Evolutionary conservation across 345 rosid species (phyloP).

Genomic region (Leavenworthia alabamica): DNA sequence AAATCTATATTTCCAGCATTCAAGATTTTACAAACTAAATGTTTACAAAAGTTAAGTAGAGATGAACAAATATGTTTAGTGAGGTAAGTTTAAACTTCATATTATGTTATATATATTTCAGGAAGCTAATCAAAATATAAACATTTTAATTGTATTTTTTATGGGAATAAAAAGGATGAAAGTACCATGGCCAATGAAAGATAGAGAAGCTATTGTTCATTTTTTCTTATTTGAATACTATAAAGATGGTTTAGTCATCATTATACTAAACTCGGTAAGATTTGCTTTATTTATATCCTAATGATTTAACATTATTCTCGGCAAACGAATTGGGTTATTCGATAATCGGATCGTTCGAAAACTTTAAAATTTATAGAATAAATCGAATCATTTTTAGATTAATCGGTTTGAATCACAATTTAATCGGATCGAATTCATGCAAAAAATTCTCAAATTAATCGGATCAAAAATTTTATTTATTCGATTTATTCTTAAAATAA

Average conservation of each 20-base stretch:
- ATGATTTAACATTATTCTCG: too few relatives aligned
- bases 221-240: constrained; percentile 61
- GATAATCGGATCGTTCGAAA: too few relatives aligned
- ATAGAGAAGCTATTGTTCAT: constrained; percentile 77
- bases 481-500: too few relatives aligned
- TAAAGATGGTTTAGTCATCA: constrained; percentile 60
- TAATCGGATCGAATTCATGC: too few relatives aligned
- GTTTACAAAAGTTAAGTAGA: constrained; percentile 52
- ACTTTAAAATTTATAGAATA: too few relatives aligned
- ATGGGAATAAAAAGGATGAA: constrained; percentile 86
- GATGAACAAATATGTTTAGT: constrained; percentile 72
- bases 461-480: too few relatives aligned
- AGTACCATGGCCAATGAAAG: constrained; percentile 80
- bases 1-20: constrained; percentile 60
- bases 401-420: too few relatives aligned
- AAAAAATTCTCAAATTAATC: too few relatives aligned
- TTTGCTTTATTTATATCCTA: not conserved
- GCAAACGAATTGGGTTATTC: too few relatives aligned
- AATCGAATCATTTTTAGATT: too few relatives aligned
- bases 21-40: constrained; percentile 41
- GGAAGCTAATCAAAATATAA: constrained; percentile 27
- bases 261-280: constrained; percentile 65
- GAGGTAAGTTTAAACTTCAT: constrained; percentile 46
- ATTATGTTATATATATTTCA: not conserved
- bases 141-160: constrained; percentile 29